Evolutionary conservation across 306 rosid genomes (phyloP).

Genomic region (Quillaja saponaria): DNA sequence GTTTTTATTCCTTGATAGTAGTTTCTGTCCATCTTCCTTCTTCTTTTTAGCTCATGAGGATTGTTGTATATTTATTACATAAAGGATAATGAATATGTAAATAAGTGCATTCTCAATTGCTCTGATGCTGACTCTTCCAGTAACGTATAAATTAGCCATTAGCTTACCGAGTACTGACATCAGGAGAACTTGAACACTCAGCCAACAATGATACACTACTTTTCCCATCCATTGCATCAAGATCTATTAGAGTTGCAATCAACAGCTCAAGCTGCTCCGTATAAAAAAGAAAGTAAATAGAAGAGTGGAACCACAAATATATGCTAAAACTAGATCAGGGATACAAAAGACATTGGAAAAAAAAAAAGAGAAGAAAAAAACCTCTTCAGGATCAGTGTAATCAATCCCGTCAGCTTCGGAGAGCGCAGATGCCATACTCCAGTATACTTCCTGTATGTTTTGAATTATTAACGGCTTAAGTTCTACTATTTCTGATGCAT

Average conservation of each 20-base stretch:
- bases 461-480: constrained; percentile 23
- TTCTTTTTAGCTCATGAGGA: constrained; percentile 6
- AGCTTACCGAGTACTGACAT: constrained; percentile 77
- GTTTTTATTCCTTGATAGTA: not conserved
- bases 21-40: constrained; percentile 12
- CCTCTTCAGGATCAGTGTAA: constrained; percentile 98
- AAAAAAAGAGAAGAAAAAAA: constrained; percentile 9
- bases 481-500: constrained; percentile 25
- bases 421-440: constrained; percentile 91
- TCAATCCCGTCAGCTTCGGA: constrained; percentile 97
- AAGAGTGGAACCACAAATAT: constrained; percentile 19
- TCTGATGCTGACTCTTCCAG: constrained; percentile 1
- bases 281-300: constrained; percentile 19
- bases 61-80: not conserved
- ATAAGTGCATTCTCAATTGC: constrained; percentile 8
- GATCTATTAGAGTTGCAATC: constrained; percentile 83
- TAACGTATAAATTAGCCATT: constrained; percentile 5
- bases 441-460: constrained; percentile 76
- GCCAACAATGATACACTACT: constrained; percentile 76
- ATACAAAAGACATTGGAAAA: not conserved
- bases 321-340: constrained; percentile 1
- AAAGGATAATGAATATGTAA: constrained; percentile 1
- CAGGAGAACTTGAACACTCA: constrained; percentile 91
- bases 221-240: constrained; percentile 97
- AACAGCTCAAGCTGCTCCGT: constrained; percentile 80